These are phyloP conservation scores for Brassica rapa DNA, from an alignment of 345 rosid genomes.

Conservation along the genomic window DNA sequence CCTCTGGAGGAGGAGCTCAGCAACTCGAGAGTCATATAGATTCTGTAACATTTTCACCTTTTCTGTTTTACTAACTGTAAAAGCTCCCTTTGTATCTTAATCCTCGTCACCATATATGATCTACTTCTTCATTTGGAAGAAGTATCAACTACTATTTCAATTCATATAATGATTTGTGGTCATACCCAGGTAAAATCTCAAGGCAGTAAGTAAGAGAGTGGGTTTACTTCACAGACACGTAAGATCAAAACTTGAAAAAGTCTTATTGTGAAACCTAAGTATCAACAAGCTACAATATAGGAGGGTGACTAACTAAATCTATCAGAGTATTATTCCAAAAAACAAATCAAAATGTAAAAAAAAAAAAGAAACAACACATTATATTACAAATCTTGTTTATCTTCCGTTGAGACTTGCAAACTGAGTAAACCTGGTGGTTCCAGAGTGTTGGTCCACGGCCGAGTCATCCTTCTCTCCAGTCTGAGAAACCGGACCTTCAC, in stretches of 20 bases:
- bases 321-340: neutral
- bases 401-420: conserved; percentile 60
- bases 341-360: neutral
- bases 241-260: neutral
- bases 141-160: neutral
- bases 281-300: conserved; percentile 16
- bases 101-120: neutral
- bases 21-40: conserved; percentile 12
- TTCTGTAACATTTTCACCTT: conserved; percentile 23
- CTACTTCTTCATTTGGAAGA: neutral
- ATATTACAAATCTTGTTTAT: conserved; percentile 28
- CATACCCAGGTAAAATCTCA: neutral
- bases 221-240: neutral
- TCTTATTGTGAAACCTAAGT: conserved; percentile 4
- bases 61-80: conserved; percentile 34
- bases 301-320: conserved; percentile 9
- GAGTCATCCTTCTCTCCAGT: conserved; percentile 45
- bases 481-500: conserved; percentile 37
- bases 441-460: conserved; percentile 52
- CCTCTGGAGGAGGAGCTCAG: conserved; percentile 10
- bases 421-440: conserved; percentile 61
- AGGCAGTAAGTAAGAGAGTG: neutral
- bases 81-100: conserved; percentile 19
- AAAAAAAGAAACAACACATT: neutral
- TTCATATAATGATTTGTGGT: neutral